phyloP scores from a whole-genome alignment of 177 flowering plant genomes.

The Vitis hybrid region DNA sequence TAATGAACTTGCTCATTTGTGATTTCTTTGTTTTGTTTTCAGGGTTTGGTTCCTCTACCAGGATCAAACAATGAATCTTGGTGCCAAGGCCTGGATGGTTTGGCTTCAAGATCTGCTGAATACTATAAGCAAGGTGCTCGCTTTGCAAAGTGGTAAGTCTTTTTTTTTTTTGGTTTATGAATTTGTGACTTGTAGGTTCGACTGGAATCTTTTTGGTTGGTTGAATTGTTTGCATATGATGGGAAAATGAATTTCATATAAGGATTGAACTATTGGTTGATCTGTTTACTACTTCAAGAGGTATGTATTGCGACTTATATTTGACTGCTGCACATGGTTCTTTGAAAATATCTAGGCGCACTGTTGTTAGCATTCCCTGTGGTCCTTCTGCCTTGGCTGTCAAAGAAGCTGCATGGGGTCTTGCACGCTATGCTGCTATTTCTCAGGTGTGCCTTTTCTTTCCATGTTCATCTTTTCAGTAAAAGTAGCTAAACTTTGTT shows the following conservation, averaged over 20 bases:
- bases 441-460: constrained; percentile 58
- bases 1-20: background rate
- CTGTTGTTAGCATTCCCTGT: constrained; percentile 92
- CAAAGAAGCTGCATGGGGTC: constrained; percentile 99
- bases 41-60: constrained; percentile 93
- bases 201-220: background rate
- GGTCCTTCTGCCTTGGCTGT: constrained; percentile 97
- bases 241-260: background rate
- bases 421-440: constrained; percentile 96
- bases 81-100: constrained; percentile 97
- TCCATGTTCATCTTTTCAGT: background rate
- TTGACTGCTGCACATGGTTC: background rate
- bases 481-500: no score
- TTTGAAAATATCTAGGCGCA: constrained; percentile 53
- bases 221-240: no score
- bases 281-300: background rate
- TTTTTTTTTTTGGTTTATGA: background rate
- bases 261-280: background rate
- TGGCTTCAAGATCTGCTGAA: constrained; percentile 90
- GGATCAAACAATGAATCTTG: constrained; percentile 96
- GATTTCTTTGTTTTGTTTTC: background rate
- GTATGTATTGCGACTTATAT: background rate
- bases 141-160: constrained; percentile 85
- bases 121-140: constrained; percentile 98
- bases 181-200: background rate